These are phyloP conservation scores for Acanthamoeba divionensis DNA, from an alignment of 208 protist genomes.

Conservation along the genomic window DNA sequence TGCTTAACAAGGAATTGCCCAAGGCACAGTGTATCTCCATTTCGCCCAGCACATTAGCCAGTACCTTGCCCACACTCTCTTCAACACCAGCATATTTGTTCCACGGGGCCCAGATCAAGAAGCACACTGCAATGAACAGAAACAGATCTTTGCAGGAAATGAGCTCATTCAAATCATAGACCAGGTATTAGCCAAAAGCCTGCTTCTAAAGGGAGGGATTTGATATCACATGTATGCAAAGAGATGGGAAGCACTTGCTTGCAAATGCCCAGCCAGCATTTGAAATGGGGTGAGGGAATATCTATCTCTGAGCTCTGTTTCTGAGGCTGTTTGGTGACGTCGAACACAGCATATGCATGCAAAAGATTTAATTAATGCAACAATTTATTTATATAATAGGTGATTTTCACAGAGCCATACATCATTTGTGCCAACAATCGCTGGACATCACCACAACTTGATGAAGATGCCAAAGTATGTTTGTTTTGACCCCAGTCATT, in stretches of 20 bases:
- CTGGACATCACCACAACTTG: conserved; percentile 42
- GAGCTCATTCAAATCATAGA: too few species aligned
- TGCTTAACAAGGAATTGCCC: neutral
- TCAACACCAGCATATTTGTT: neutral
- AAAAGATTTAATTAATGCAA: too few species aligned
- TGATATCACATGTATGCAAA: too few species aligned
- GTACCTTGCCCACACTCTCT: conserved; percentile 21
- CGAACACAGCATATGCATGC: too few species aligned
- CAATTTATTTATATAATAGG: neutral
- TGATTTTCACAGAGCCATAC: conserved; percentile 35
- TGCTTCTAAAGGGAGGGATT: too few species aligned
- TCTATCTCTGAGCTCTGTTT: too few species aligned
- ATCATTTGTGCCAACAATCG: neutral
- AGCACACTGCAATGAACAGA: neutral
- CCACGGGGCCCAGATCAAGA: neutral
- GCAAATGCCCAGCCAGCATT: too few species aligned
- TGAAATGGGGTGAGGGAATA: too few species aligned
- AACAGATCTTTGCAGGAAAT: too few species aligned
- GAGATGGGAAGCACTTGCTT: too few species aligned
- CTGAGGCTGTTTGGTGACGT: too few species aligned
- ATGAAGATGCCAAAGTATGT: neutral
- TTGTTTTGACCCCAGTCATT: neutral
- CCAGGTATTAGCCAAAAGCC: too few species aligned
- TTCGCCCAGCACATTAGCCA: conserved; percentile 12
- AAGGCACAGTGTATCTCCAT: neutral